phyloP scores from a whole-genome alignment of 495 filamentous ascomycete species.

The Hypoxylon subgilvum region DNA sequence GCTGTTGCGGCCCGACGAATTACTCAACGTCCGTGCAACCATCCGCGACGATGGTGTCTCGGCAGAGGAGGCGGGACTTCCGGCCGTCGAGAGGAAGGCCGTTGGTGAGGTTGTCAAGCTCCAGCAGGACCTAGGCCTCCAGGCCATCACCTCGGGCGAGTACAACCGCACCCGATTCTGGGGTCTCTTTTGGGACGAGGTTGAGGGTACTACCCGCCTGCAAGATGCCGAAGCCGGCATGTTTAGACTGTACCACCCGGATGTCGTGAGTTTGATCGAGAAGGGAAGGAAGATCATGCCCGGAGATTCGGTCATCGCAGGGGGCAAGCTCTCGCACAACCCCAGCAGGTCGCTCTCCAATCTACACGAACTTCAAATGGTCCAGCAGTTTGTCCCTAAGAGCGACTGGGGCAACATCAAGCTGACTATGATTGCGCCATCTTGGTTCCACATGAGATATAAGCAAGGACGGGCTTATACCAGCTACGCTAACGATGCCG shows the following conservation, averaged over 20 bases:
- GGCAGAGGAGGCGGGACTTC: conserved; percentile 56
- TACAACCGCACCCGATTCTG: conserved; percentile 69
- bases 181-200: conserved; percentile 77
- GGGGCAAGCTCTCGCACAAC: conserved; percentile 72
- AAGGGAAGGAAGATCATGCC: conserved; percentile 68
- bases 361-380: conserved; percentile 70
- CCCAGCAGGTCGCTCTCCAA: conserved; percentile 67
- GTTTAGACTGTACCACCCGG: conserved; percentile 78
- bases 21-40: conserved; percentile 66
- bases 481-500: conserved; percentile 67
- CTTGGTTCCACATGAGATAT: conserved; percentile 76
- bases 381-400: conserved; percentile 65
- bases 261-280: conserved; percentile 74
- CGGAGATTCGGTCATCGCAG: conserved; percentile 75
- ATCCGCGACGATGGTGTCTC: conserved; percentile 65
- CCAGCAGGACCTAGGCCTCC: conserved; percentile 71
- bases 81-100: conserved; percentile 66
- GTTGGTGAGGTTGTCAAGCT: conserved; percentile 69
- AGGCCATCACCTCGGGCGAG: conserved; percentile 72
- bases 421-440: conserved; percentile 73
- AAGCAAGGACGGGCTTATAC: conserved; percentile 72
- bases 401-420: conserved; percentile 70
- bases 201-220: conserved; percentile 68
- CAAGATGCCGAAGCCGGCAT: conserved; percentile 70
- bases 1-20: conserved; percentile 72